phyloP scores from a whole-genome alignment of 1,284 basidiomycete genomes.

The Melampsora medusae region DNA sequence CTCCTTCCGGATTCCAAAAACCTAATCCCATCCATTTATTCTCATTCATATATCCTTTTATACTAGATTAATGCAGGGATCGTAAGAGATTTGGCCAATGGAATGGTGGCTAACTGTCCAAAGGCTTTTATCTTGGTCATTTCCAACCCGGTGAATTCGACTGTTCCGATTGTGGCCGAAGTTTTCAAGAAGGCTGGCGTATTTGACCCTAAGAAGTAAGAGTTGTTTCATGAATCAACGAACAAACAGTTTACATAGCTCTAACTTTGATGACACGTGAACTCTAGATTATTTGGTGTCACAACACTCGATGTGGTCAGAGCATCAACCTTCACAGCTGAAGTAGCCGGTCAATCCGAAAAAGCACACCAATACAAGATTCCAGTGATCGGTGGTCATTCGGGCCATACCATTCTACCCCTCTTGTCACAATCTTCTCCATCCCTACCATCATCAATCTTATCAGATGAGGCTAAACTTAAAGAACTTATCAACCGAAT shows the following conservation, averaged over 20 bases:
- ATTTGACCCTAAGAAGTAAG: constrained; percentile 73
- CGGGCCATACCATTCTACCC: constrained; percentile 91
- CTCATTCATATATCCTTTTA: background rate
- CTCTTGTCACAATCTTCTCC: constrained; percentile 74
- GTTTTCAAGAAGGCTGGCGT: constrained; percentile 89
- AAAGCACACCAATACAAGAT: constrained; percentile 66
- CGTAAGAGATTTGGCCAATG: constrained; percentile 88
- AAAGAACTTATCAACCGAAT: constrained; percentile 53
- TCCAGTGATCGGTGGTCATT: constrained; percentile 93
- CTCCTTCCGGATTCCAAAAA: background rate
- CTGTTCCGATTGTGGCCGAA: constrained; percentile 93
- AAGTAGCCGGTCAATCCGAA: constrained; percentile 68
- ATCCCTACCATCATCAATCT: constrained; percentile 28
- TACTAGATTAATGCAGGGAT: constrained; percentile 87
- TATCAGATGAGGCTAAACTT: constrained; percentile 51
- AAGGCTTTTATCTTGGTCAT: constrained; percentile 91
- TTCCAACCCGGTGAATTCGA: constrained; percentile 80
- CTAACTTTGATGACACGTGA: background rate
- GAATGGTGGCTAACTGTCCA: constrained; percentile 80
- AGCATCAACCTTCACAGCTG: constrained; percentile 83
- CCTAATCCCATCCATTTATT: background rate
- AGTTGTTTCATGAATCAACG: constrained; percentile 58
- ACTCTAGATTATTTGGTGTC: constrained; percentile 66
- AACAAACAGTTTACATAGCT: background rate
- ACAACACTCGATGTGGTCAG: constrained; percentile 97